Conservation (phyloP, 495 filamentous ascomycete genomes). For the Thozetella sp. region DNA sequence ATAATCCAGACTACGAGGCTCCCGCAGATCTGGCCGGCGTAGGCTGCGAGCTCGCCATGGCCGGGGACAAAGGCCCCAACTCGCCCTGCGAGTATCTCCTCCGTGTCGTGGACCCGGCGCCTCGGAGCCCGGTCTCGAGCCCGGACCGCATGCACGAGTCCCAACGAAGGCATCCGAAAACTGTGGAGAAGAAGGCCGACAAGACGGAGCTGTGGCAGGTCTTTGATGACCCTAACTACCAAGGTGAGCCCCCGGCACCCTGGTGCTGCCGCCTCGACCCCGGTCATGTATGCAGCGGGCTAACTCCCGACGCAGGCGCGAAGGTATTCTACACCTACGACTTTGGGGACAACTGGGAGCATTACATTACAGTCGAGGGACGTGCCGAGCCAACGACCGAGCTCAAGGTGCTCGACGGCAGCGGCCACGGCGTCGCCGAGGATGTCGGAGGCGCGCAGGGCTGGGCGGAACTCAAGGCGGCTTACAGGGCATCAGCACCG, state of each 20-base stretch:
- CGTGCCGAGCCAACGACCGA: slow-evolving; percentile 10
- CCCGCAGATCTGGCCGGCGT: neutral
- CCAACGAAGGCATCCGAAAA: slow-evolving; percentile 13
- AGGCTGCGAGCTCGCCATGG: neutral
- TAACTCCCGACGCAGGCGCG: slow-evolving; percentile 4
- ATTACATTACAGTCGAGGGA: slow-evolving; percentile 18
- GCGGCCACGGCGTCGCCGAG: slow-evolving; percentile 22
- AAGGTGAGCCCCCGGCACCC: slow-evolving; percentile 17
- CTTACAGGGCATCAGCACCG: slow-evolving; percentile 17
- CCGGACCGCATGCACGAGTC: slow-evolving; percentile 16
- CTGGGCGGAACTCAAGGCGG: slow-evolving; percentile 24
- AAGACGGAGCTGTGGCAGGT: slow-evolving; percentile 14
- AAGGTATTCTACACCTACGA: slow-evolving; percentile 25
- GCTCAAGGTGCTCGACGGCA: slow-evolving; percentile 18
- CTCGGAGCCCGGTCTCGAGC: neutral
- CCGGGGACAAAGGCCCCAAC: neutral
- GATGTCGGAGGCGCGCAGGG: slow-evolving; percentile 16
- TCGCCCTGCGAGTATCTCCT: slow-evolving; percentile 10
- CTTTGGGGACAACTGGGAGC: slow-evolving; percentile 32
- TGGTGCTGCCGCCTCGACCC: too few species aligned
- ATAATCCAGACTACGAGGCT: slow-evolving; percentile 8
- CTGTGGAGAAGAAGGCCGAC: slow-evolving; percentile 16
- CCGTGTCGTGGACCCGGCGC: slow-evolving; percentile 9
- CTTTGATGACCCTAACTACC: slow-evolving; percentile 17
- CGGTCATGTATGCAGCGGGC: neutral